phyloP scores from a whole-genome alignment of 2,329 filamentous ascomycete species.

The Fusarium sp. region DNA sequence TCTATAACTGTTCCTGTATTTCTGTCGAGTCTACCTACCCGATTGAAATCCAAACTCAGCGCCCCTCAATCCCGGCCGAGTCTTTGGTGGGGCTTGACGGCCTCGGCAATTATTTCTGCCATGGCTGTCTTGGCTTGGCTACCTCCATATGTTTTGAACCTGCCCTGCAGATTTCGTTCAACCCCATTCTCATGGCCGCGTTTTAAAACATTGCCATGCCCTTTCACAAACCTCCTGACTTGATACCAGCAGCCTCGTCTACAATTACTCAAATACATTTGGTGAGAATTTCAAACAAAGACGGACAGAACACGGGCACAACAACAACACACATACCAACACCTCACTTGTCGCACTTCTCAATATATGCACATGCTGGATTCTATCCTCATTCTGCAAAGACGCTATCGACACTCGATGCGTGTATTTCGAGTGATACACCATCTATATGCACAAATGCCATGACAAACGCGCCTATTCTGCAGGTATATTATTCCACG shows the following conservation, averaged over 20 bases:
- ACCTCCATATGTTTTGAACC: constrained; percentile 1
- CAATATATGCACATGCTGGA: background rate
- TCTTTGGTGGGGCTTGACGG: constrained; percentile 21
- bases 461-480: constrained; percentile 1
- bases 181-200: constrained; percentile 1
- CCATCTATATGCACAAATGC: constrained; percentile 5
- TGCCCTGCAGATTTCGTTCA: background rate
- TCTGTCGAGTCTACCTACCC: too few species aligned
- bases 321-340: background rate
- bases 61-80: constrained; percentile 24
- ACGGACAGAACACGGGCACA: background rate
- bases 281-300: constrained; percentile 21
- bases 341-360: background rate
- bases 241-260: background rate
- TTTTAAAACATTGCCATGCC: background rate
- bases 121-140: constrained; percentile 23
- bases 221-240: background rate
- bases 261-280: background rate
- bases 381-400: constrained; percentile 9
- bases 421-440: constrained; percentile 3
- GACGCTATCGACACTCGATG: background rate
- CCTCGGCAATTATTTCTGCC: constrained; percentile 35
- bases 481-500: background rate
- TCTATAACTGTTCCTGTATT: too few species aligned
- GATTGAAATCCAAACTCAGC: background rate